Base-by-base conservation (phyloP, 345 rosid species). In the Boechera stricta region DNA sequence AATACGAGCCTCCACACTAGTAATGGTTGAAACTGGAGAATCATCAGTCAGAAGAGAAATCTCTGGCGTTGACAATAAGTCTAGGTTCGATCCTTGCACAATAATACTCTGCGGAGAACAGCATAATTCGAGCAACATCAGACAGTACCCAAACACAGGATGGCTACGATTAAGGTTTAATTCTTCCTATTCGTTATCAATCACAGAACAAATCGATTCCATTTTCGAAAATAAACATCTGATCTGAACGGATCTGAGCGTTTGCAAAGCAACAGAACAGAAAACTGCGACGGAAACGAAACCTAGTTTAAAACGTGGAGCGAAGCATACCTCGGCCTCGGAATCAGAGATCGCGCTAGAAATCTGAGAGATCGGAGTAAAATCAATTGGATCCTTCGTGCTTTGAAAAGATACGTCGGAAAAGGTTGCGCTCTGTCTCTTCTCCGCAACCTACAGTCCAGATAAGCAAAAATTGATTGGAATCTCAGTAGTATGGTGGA, bases 271-370 rank as follows among this genome's bases (percentile, higher is more conserved):
- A 56, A 64, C 33, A 32, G 3, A 71, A 6, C 5, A 32, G 53
- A 26, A 64, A 65, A 36, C 65, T 28, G 7, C 18, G 76, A 47
- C 10, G 26, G 62, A 64, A 41, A 67, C 33, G 52, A 59, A 72
- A 57, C 69, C 32, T 64, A 71, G 45, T n/a, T 12, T 12, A 64
- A 35, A 54, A 39, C 54, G 57, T 45, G 36, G 36, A 65, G 48
- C 12, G 70, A 72, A 60, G 16, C 64, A 39, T 67, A 79, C 82
- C 78, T 79, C 78, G 3, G 71, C 82, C 11, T 79, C 82, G 66
- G 73, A 62, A 45, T 78, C 81, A 35, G 81, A 78, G 7, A 72
- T 59, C 5, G 18, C 49, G 16, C 69, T 64, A 16, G 77, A 78
- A 48, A 65, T 15, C 48, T 29, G 54, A 57, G 77, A 49, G 56